Conservation (phyloP, 2,329 filamentous ascomycete species). For the Hymenoscyphus linearis region DNA sequence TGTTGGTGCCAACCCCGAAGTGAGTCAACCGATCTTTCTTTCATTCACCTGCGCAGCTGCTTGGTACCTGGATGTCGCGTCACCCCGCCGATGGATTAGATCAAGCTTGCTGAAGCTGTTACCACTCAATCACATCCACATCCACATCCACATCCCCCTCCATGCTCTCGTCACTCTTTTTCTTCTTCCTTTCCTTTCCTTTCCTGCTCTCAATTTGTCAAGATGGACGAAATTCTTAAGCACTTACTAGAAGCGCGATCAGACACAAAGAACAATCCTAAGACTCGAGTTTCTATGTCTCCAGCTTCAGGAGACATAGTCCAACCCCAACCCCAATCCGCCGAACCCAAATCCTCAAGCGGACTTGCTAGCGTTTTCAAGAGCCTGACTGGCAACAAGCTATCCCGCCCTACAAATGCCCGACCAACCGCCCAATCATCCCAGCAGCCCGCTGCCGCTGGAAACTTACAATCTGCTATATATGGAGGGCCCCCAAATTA, state of each 20-base stretch:
- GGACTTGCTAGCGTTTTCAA: conserved; percentile 61
- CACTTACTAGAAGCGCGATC: too few species aligned
- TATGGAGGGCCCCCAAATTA: conserved; percentile 46
- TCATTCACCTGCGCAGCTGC: neutral
- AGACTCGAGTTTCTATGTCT: conserved; percentile 46
- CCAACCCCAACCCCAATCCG: conserved; percentile 44
- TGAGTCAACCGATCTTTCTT: conserved; percentile 2
- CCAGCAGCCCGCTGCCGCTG: conserved; percentile 38
- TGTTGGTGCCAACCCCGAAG: neutral
- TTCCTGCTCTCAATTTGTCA: neutral
- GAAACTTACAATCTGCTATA: conserved; percentile 33
- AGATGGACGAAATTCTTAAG: neutral
- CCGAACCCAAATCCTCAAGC: conserved; percentile 48
- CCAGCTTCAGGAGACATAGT: conserved; percentile 52
- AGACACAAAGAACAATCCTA: neutral
- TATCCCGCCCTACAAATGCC: conserved; percentile 44
- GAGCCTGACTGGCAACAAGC: conserved; percentile 50
- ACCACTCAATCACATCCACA: neutral
- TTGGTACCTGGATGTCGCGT: neutral
- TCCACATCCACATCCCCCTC: neutral
- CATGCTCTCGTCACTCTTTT: neutral
- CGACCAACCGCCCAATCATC: conserved; percentile 35
- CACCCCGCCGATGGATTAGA: neutral
- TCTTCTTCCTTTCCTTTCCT: neutral
- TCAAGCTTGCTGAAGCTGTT: neutral